Evolutionary conservation across 2,329 filamentous ascomycete species (phyloP), one percentile per base, ranked within the genome.

Genomic region (Tolypocladium pustulatum): DNA sequence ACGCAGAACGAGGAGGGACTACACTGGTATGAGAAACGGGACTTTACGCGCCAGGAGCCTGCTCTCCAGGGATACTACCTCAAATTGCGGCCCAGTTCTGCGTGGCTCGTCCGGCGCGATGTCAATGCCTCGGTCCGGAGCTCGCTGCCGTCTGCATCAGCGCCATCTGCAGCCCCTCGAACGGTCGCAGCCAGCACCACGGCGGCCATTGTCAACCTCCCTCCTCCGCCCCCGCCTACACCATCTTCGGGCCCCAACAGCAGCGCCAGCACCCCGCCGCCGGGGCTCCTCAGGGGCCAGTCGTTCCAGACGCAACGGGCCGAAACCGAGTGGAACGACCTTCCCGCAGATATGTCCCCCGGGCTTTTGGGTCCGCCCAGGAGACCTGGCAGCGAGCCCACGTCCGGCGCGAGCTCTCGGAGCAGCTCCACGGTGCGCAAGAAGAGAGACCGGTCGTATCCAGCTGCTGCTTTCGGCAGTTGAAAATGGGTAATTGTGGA

Each of bases 311-410:
- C 82, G 60, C 70, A 75, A 63, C 76, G 83, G 8, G 80, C 84
- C 3, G 79, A 81, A 25, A 82, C 72, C 36, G 84, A 87, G 66
- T 87, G 84, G 84, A 87, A 87, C 70, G 84, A 87, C 66, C 66
- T 87, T 12, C 84, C 84, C 0, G 74, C 76, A 12, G 84, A 87
- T 56, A 85, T 86, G 81, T 69, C 79, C 13, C 66, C 70, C 25
- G 59, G 68, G 3, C 63, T 71, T 43, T 66, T 68, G n/a, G 65
- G 57, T 12, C 68, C 65, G 57, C 70, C 64, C 5, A 65, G 65
- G 51, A 70, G 59, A 57, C 65, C 57, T 38, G 62, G 63, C 22
- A 70, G 71, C 43, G 70, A 72, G 51, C 61, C 68, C 1, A 67
- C 62, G 0, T 79, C 78, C 3, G 71, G 70, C 25, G 69, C 77